Evolutionary conservation across 1,139 yeast genomes (phyloP).

Genomic region (Petasospora rhodanensis): DNA sequence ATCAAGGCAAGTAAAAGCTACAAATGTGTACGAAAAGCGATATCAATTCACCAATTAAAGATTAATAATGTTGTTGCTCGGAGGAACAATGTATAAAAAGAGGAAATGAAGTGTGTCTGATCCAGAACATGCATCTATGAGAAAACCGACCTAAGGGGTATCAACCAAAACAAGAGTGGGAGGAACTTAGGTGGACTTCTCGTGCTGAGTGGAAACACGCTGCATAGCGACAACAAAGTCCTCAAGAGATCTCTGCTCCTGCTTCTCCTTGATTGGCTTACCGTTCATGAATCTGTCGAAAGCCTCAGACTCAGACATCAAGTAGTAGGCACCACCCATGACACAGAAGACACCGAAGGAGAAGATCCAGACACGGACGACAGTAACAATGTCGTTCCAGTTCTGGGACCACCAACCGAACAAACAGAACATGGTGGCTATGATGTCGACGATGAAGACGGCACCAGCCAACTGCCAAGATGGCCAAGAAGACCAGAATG

Average conservation of each 20-base stretch:
- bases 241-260: conserved; percentile 74
- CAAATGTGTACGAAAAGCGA: not conserved
- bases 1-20: too few species aligned
- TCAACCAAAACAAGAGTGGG: conserved; percentile 5
- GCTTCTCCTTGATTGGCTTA: conserved; percentile 61
- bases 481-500: conserved; percentile 90
- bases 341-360: conserved; percentile 95
- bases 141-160: conserved; percentile 15
- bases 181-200: conserved; percentile 41
- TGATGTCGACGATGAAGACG: conserved; percentile 79
- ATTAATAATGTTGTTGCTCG: too few species aligned
- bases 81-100: conserved; percentile 2
- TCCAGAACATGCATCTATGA: conserved; percentile 10
- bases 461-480: conserved; percentile 96
- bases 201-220: conserved; percentile 98
- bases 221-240: conserved; percentile 96
- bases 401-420: conserved; percentile 99
- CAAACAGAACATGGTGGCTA: conserved; percentile 85
- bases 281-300: conserved; percentile 96
- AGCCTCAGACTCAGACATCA: conserved; percentile 80
- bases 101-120: conserved; percentile 5
- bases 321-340: conserved; percentile 94
- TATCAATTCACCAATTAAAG: too few species aligned
- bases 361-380: conserved; percentile 91
- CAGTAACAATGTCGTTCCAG: conserved; percentile 95